Evolutionary conservation across 805 yeast species (phyloP).

Genomic region (Kazachstania bromeliacearum): DNA sequence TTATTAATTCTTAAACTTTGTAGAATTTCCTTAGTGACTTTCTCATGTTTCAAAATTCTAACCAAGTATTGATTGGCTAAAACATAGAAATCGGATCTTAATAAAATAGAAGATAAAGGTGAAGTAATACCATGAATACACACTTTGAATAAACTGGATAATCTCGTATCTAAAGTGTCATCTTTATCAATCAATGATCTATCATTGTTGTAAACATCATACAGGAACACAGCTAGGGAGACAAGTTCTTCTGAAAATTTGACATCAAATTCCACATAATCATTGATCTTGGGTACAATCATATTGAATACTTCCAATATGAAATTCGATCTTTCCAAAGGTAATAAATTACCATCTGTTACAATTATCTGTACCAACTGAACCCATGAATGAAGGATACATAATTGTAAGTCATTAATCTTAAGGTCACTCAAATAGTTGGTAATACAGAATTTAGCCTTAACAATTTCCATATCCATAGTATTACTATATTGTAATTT

Average conservation of each 20-base stretch:
- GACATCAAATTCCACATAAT: conserved; percentile 58
- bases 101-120: conserved; percentile 53
- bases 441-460: conserved; percentile 27
- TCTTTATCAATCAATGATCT: conserved; percentile 26
- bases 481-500: conserved; percentile 4
- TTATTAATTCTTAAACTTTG: conserved; percentile 47
- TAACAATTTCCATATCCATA: conserved; percentile 10
- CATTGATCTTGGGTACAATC: conserved; percentile 66
- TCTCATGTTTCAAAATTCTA: conserved; percentile 36
- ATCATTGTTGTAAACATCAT: conserved; percentile 51
- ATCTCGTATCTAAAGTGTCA: conserved; percentile 40
- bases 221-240: conserved; percentile 62
- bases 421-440: conserved; percentile 39
- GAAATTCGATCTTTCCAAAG: conserved; percentile 45
- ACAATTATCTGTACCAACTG: conserved; percentile 66
- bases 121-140: conserved; percentile 66
- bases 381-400: conserved; percentile 74
- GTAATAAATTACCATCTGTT: conserved; percentile 45
- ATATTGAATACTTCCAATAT: conserved; percentile 69
- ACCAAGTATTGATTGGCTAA: conserved; percentile 57
- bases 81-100: conserved; percentile 74
- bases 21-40: conserved; percentile 38
- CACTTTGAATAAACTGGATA: conserved; percentile 62
- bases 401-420: conserved; percentile 45
- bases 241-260: conserved; percentile 67